Evolutionary conservation across 169 alveolate genomes (phyloP).

Genomic region (Cryptosporidium andersoni): DNA sequence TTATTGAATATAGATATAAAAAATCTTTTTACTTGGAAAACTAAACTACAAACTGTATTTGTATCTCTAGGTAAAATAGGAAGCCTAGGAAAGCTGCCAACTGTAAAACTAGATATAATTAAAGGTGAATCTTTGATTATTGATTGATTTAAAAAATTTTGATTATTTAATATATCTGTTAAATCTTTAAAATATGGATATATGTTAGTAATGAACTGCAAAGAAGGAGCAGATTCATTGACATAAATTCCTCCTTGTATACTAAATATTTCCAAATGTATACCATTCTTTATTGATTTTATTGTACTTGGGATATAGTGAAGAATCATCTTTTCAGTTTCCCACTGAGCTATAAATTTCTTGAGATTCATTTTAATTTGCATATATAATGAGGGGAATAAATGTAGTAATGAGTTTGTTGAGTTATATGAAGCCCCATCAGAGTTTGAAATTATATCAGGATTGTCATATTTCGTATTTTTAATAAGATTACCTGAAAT

Average conservation of each 20-base stretch:
- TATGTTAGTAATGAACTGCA: constrained; percentile 2
- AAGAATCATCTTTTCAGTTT: constrained; percentile 21
- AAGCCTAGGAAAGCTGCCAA: constrained; percentile 23
- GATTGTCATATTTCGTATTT: not conserved
- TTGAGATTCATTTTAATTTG: constrained; percentile 10
- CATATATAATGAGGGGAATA: constrained; percentile 31
- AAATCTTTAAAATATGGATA: constrained; percentile 21
- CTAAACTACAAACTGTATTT: constrained; percentile 24
- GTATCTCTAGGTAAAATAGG: constrained; percentile 35
- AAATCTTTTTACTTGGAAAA: constrained; percentile 21
- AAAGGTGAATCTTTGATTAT: constrained; percentile 18
- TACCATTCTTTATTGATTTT: constrained; percentile 40
- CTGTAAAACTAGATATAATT: constrained; percentile 33
- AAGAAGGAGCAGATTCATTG: constrained; percentile 15
- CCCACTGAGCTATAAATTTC: constrained; percentile 47
- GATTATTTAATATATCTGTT: constrained; percentile 1
- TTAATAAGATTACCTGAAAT: constrained; percentile 23
- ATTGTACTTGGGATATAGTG: constrained; percentile 51
- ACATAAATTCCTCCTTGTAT: constrained; percentile 40
- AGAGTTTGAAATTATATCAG: constrained; percentile 3
- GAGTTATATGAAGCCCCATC: constrained; percentile 9
- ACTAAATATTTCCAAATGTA: constrained; percentile 7
- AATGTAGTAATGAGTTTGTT: constrained; percentile 7
- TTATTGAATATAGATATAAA: constrained; percentile 44
- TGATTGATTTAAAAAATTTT: constrained; percentile 7